Percentiles rank a stretch among this genome's conserved stretches.
These are phyloP conservation scores for Chamaecyparis obtusa DNA, from an alignment of 75 land plant genomes.

Conservation along the genomic window DNA sequence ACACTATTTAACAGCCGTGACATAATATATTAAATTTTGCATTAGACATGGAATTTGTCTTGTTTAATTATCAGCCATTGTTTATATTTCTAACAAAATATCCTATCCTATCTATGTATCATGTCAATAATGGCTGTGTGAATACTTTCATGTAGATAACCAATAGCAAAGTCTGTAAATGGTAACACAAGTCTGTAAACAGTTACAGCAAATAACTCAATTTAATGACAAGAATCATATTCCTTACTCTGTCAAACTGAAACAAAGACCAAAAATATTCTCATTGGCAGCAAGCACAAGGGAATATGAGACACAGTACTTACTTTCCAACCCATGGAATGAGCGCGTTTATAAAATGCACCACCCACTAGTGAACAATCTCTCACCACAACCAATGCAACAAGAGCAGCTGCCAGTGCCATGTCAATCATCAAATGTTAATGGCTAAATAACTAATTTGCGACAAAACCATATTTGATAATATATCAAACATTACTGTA, in stretches of 20 bases:
- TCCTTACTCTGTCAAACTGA: neutral
- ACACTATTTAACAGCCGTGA: neutral
- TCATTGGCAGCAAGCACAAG: neutral
- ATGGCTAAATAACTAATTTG: neutral
- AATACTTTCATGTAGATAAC: neutral
- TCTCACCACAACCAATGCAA: constrained; percentile 70
- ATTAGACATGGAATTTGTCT: neutral
- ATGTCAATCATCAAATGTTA: neutral
- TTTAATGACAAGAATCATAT: neutral
- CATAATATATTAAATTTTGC: neutral
- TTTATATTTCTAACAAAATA: neutral
- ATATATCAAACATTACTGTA: neutral
- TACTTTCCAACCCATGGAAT: constrained; percentile 81
- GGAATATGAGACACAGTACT: neutral
- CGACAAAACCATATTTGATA: neutral
- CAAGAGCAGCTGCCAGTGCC: constrained; percentile 68
- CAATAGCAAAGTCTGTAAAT: neutral
- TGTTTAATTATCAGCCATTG: neutral
- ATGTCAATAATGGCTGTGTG: neutral
- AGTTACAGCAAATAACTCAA: neutral
- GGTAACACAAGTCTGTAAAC: neutral
- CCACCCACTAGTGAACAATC: constrained; percentile 82
- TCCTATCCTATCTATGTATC: neutral
- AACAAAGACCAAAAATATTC: neutral
- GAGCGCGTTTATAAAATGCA: constrained; percentile 73